phyloP scores from a whole-genome alignment of 306 rosid species.

The Cicer yamashitae region DNA sequence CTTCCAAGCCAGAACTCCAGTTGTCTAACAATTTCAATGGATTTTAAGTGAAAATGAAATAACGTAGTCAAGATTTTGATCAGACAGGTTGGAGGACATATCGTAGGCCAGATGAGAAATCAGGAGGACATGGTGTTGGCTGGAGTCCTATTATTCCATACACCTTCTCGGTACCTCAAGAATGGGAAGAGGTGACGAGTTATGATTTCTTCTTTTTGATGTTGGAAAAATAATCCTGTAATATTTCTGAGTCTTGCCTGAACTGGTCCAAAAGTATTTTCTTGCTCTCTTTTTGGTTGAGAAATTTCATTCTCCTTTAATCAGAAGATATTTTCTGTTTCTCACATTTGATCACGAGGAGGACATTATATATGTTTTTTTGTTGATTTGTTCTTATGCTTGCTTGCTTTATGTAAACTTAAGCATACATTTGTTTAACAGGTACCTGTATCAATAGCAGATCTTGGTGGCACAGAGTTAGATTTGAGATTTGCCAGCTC shows the following conservation, averaged over 20 bases:
- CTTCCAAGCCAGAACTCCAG: constrained; percentile 6
- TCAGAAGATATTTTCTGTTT: neutral
- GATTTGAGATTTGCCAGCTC: constrained; percentile 85
- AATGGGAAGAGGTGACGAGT: constrained; percentile 85
- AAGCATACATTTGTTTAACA: constrained; percentile 45
- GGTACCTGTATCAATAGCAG: constrained; percentile 99
- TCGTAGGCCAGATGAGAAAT: constrained; percentile 96
- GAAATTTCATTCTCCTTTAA: neutral
- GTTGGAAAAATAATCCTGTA: constrained; percentile 15
- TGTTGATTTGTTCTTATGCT: constrained; percentile 4
- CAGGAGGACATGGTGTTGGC: constrained; percentile 99
- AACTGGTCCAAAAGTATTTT: constrained; percentile 13
- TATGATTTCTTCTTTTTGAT: constrained; percentile 11
- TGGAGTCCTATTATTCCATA: constrained; percentile 99
- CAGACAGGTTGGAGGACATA: constrained; percentile 99
- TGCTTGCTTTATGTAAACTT: constrained; percentile 22
- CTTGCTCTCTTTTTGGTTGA: neutral
- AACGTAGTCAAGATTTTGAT: constrained; percentile 56
- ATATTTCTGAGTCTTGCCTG: constrained; percentile 33
- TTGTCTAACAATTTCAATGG: constrained; percentile 16
- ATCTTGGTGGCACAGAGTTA: constrained; percentile 99
- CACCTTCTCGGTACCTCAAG: constrained; percentile 78
- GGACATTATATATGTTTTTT: constrained; percentile 3
- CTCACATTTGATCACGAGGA: constrained; percentile 20
- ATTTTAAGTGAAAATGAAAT: constrained; percentile 41